Evolutionary conservation across 176 grass and related monocot species (phyloP).

Genomic region (Oryza rufipogon): DNA sequence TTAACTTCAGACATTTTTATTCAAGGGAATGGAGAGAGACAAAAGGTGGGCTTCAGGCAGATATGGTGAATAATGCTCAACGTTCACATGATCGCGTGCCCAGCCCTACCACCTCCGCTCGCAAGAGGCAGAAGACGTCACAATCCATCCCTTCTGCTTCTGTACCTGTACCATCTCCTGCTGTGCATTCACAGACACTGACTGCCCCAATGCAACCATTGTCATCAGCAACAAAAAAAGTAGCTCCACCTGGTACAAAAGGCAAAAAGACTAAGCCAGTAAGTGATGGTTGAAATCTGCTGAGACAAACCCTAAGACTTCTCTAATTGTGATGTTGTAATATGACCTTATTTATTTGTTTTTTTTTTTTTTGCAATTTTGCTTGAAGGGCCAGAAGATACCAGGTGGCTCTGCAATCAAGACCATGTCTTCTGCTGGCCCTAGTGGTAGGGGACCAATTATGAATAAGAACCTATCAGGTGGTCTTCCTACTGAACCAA

Average conservation of each 20-base stretch:
- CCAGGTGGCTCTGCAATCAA: conserved; percentile 52
- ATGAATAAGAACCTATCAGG: conserved; percentile 49
- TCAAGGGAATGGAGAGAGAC: conserved; percentile 44
- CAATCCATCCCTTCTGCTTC: conserved; percentile 64
- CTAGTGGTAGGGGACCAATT: conserved; percentile 53
- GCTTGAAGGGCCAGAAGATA: conserved; percentile 60
- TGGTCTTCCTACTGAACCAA: conserved; percentile 39
- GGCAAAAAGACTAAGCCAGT: conserved; percentile 79
- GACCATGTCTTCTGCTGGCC: conserved; percentile 58
- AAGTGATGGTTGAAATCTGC: conserved; percentile 32
- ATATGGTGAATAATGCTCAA: conserved; percentile 57
- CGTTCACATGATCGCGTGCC: conserved; percentile 53
- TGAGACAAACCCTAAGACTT: not conserved
- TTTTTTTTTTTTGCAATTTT: conserved; percentile 4
- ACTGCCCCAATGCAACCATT: conserved; percentile 64
- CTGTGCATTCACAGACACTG: conserved; percentile 52
- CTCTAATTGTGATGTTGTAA: not conserved
- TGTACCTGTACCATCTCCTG: conserved; percentile 54
- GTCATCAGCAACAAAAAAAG: conserved; percentile 63
- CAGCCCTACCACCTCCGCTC: conserved; percentile 71
- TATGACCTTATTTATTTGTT: not conserved
- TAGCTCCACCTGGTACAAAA: conserved; percentile 48
- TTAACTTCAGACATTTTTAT: not conserved
- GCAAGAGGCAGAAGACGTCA: conserved; percentile 80
- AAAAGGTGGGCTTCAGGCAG: conserved; percentile 50